A percentile compares a stretch with the other conserved stretches of the same genome.
Conservation (phyloP, 192 early-diverging fungal genomes). For the Backusella tarrabulga region DNA sequence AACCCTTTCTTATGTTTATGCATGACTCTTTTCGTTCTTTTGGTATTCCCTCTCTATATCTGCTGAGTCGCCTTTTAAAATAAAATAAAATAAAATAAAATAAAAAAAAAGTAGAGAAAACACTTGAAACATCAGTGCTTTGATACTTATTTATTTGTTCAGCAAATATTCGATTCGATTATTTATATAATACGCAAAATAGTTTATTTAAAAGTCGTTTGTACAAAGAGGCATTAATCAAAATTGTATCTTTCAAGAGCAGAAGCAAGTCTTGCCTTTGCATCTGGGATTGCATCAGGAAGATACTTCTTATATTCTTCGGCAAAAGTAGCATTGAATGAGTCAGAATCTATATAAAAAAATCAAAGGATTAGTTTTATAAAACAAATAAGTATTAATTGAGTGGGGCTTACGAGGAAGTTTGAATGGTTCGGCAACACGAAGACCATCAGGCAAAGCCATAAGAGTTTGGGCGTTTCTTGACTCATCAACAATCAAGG, state of each 20-base stretch:
- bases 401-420: neutral
- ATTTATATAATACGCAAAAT: neutral
- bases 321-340: neutral
- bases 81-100: no score
- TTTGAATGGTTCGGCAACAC: neutral
- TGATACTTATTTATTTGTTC: neutral
- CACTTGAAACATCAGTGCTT: neutral
- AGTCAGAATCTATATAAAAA: neutral
- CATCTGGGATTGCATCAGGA: neutral
- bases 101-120: neutral
- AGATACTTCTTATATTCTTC: neutral
- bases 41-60: no score
- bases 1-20: no score
- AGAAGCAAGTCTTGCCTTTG: neutral
- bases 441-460: conserved; percentile 20
- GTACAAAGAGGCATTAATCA: neutral
- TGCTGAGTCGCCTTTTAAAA: no score
- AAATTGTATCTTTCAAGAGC: conserved; percentile 7
- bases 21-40: no score
- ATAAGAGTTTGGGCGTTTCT: conserved; percentile 17
- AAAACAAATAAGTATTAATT: neutral
- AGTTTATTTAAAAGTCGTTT: neutral
- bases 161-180: neutral
- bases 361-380: neutral
- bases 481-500: conserved; percentile 20